These are phyloP conservation scores for Geum urbanum DNA, from an alignment of 306 rosid species.

Conservation along the genomic window DNA sequence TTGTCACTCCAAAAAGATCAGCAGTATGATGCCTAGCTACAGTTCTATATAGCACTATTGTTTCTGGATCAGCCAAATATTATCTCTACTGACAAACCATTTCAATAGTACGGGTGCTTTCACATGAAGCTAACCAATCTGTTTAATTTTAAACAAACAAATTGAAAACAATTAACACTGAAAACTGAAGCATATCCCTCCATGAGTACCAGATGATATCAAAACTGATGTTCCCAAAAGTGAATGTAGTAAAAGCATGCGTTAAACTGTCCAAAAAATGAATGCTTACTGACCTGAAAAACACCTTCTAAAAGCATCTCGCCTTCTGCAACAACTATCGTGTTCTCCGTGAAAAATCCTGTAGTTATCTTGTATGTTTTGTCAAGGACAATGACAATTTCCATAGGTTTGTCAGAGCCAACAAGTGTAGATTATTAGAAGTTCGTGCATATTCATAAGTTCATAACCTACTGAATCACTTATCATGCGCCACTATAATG, in stretches of 20 bases:
- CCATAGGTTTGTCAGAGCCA: constrained; percentile 13
- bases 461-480: constrained; percentile 8
- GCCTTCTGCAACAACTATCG: constrained; percentile 90
- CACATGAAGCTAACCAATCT: neutral
- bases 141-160: neutral
- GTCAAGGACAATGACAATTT: constrained; percentile 57
- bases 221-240: neutral
- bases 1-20: neutral
- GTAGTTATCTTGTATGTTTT: constrained; percentile 81
- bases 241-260: neutral
- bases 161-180: neutral
- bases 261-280: neutral
- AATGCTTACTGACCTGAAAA: constrained; percentile 57
- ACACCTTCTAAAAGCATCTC: constrained; percentile 80
- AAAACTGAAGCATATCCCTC: neutral
- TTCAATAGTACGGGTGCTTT: too few relatives aligned
- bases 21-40: neutral
- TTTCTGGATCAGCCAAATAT: neutral
- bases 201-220: neutral
- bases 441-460: neutral
- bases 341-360: constrained; percentile 90
- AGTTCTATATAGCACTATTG: neutral
- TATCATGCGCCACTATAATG: too few relatives aligned
- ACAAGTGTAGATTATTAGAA: constrained; percentile 6
- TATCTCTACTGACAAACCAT: too few relatives aligned